Evolutionary conservation across 306 rosid species (phyloP), one percentile per base, ranked within the genome.

Genomic region (Malus fusca): DNA sequence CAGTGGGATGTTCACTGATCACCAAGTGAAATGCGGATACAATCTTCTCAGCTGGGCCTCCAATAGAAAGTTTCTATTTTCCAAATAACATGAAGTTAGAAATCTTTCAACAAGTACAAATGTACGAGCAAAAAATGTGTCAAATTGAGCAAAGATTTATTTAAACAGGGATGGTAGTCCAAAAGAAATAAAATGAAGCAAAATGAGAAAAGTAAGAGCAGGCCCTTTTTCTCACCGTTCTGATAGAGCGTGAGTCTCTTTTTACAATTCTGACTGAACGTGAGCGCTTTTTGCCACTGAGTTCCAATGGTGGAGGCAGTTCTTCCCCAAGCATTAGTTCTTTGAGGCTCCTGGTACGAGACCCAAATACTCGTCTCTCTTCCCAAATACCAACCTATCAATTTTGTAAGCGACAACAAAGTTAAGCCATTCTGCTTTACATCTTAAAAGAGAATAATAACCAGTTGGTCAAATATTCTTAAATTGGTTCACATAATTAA

Each of bases 341-440:
- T 78, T 87, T 90, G 65, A 94, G 91, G 80, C 87, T 91, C 70
- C 42, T 77, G 10, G 90, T 85, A 62, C 86, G 95, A 65, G 95
- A 87, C 22, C 96, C 98, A 81, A 94, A 91, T 51, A 94, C 98
- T 75, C 82, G 88, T 81, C 98, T 92, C 78, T 86, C 84, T 75
- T 91, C 97, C 98, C 98, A 94, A 78, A 94, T 89, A 63, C 84
- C 86, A 80, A 94, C 87, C 98, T 94, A 82, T 71, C 31, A 71
- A 67, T 18, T 69, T 70, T 11, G 70, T 53, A 87, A 80, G 68
- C 75, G 66, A 52, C 31, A 65, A 60, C 26, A 71, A 31, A n/a
- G 66, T 67, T 69, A 44, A 69, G 72, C 73, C 25, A n/a, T 31
- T 52, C 37, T 40, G 10, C 37, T 65, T 64, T 31, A 74, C 80